Conservation (phyloP, 306 rosid genomes). For the Senna siamea region DNA sequence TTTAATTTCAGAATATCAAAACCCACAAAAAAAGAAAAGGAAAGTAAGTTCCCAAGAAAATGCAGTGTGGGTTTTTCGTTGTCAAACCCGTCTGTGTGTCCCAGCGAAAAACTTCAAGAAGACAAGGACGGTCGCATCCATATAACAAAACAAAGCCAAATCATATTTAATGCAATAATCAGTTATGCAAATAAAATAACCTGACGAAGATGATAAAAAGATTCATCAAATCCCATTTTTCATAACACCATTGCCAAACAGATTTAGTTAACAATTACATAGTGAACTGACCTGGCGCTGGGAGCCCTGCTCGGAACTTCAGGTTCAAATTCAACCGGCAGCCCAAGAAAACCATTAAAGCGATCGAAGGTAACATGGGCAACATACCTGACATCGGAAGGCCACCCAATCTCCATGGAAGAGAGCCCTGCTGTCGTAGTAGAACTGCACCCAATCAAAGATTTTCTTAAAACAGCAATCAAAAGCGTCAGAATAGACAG, state of each 20-base stretch:
- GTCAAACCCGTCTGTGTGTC: too few relatives aligned
- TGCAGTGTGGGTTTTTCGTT: not conserved
- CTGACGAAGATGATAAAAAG: not conserved
- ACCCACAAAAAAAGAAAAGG: too few relatives aligned
- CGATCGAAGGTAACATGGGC: slow-evolving; percentile 99
- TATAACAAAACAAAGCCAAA: not conserved
- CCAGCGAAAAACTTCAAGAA: slow-evolving; percentile 5
- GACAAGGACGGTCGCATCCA: not conserved
- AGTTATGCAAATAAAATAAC: too few relatives aligned
- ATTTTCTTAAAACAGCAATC: slow-evolving; percentile 78
- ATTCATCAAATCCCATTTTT: slow-evolving; percentile 12
- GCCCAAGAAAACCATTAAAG: slow-evolving; percentile 94
- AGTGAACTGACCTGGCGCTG: slow-evolving; percentile 76
- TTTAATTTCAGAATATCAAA: too few relatives aligned
- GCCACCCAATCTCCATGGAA: slow-evolving; percentile 98
- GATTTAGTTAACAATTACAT: not conserved
- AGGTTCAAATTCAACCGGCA: slow-evolving; percentile 95
- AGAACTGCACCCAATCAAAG: slow-evolving; percentile 83
- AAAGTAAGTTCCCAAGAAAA: slow-evolving; percentile 28
- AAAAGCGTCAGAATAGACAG: slow-evolving; percentile 74
- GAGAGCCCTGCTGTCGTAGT: slow-evolving; percentile 48
- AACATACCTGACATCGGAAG: slow-evolving; percentile 87
- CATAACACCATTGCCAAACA: not conserved
- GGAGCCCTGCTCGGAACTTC: slow-evolving; percentile 93
- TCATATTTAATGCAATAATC: not conserved